Evolutionary conservation across 1,284 basidiomycete genomes (phyloP), one percentile per base, ranked within the genome.

Genomic region (Puccinia coronata): DNA sequence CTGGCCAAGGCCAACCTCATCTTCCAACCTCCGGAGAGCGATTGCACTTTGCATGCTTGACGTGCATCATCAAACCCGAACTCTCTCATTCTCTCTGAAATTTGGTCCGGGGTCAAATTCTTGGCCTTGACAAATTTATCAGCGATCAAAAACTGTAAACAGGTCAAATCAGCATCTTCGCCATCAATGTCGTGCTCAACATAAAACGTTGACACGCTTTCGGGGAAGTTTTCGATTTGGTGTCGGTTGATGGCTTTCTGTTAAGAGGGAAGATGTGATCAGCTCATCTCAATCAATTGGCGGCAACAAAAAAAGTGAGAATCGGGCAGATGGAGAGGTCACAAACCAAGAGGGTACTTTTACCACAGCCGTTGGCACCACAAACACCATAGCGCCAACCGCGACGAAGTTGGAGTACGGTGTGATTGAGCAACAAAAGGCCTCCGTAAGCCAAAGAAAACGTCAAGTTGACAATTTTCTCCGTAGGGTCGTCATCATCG

Each of bases 401-500:
- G 84, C 95, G 92, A 87, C 95, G 90, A 81, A 99, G 91, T 83
- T 93, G 92, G 83, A 99, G 90, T 43, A 90, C 92, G 49, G 96
- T 98, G 88, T 99, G 96, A 82, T 98, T 99, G 83, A 99, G 90
- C 82, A 99, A 90, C 20, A 99, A 90, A 43, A 99, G 90, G 83
- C 96, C 94, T 84, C 96, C 96, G 86, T 99, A 99, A 23, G 96
- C 97, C 82, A 99, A 90, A 47, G 95, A 98, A 89, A 99, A 99
- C 78, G 95, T 90, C 82, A 89, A 95, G 86, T 98, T 92, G 87
- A 95, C 96, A 69, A 98, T 89, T 73, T 96, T 87, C 86, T 89
- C 89, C 81, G 89, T 89, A 76, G 86, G 85, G 65, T 87, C 87
- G 51, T 96, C 94, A 80, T 91, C 92, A 85, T 93, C 94, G 83